Evolutionary conservation across 1,139 yeast genomes (phyloP).

Genomic region (Ashbya aceris): DNA sequence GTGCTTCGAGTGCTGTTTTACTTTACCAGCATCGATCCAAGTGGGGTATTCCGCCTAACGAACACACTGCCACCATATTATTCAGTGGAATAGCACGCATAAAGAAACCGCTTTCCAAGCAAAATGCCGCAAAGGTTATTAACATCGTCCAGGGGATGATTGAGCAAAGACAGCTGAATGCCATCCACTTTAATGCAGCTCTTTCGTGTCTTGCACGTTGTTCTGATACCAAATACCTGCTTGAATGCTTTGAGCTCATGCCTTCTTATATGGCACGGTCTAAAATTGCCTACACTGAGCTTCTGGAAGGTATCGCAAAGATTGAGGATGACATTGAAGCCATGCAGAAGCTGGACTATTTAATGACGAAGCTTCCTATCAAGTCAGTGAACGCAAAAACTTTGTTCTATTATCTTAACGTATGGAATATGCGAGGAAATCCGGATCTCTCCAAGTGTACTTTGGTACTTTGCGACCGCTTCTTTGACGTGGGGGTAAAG

Average conservation of each 20-base stretch:
- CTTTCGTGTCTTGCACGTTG: constrained; percentile 25
- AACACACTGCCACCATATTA: constrained; percentile 46
- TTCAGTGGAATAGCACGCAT: constrained; percentile 48
- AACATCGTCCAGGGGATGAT: constrained; percentile 16
- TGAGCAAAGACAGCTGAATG: constrained; percentile 14
- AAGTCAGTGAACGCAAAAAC: constrained; percentile 16
- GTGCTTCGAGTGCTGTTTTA: constrained; percentile 40
- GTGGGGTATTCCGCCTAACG: constrained; percentile 47
- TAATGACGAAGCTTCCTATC: constrained; percentile 15
- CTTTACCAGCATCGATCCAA: constrained; percentile 47
- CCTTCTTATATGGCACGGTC: constrained; percentile 16
- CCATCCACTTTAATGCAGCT: constrained; percentile 26
- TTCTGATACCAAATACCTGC: constrained; percentile 16
- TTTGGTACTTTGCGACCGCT: constrained; percentile 12
- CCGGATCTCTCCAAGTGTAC: constrained; percentile 8
- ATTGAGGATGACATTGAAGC: constrained; percentile 16
- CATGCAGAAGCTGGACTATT: constrained; percentile 13
- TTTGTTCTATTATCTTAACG: constrained; percentile 20
- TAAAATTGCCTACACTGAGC: constrained; percentile 19
- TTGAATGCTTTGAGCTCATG: constrained; percentile 17
- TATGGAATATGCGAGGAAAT: constrained; percentile 13
- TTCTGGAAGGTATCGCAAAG: constrained; percentile 18
- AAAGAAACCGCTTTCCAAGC: constrained; percentile 15
- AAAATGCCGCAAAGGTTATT: constrained; percentile 16
- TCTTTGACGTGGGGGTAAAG: constrained; percentile 12